Evolutionary conservation across 2,329 filamentous ascomycete species (phyloP).

Genomic region (Fusarium annulatum): DNA sequence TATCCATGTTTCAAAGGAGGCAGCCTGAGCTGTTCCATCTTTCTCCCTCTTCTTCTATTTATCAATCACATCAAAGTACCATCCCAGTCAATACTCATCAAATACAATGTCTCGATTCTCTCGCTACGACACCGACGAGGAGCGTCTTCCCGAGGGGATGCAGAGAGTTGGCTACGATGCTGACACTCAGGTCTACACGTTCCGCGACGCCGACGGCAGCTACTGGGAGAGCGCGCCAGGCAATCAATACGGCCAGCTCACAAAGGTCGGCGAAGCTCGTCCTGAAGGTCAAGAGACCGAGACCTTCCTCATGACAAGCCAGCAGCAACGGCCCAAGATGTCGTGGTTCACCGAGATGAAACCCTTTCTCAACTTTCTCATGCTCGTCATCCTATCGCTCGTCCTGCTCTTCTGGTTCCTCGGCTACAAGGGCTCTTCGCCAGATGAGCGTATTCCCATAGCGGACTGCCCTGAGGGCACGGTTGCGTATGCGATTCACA

Average conservation of each 20-base stretch:
- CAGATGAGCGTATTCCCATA: slow-evolving; percentile 23
- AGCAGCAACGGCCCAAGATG: slow-evolving; percentile 41
- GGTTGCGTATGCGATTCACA: slow-evolving; percentile 53
- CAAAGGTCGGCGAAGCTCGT: slow-evolving; percentile 50
- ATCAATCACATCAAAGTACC: not conserved
- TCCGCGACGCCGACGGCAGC: slow-evolving; percentile 59
- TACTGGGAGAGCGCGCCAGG: slow-evolving; percentile 64
- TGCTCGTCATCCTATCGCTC: slow-evolving; percentile 63
- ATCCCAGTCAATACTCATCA: not conserved
- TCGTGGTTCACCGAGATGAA: slow-evolving; percentile 64
- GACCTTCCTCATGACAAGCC: slow-evolving; percentile 46
- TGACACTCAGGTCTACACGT: slow-evolving; percentile 65
- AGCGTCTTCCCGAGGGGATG: slow-evolving; percentile 67
- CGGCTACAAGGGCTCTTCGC: slow-evolving; percentile 45
- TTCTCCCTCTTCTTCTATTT: not conserved
- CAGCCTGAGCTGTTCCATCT: not conserved
- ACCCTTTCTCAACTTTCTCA: slow-evolving; percentile 68
- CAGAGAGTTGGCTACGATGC: slow-evolving; percentile 66
- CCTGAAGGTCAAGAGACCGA: slow-evolving; percentile 46
- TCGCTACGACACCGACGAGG: slow-evolving; percentile 59
- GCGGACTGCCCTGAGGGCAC: slow-evolving; percentile 47
- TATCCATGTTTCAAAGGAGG: slow-evolving; percentile 22
- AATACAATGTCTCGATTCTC: slow-evolving; percentile 55
- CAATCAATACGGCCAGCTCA: slow-evolving; percentile 60
- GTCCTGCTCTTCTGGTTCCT: slow-evolving; percentile 63